Percentiles rank a stretch among this genome's conserved stretches.
These are phyloP conservation scores for Maudiozyma serrabonitensis DNA, from an alignment of 805 yeast species.

Conservation along the genomic window DNA sequence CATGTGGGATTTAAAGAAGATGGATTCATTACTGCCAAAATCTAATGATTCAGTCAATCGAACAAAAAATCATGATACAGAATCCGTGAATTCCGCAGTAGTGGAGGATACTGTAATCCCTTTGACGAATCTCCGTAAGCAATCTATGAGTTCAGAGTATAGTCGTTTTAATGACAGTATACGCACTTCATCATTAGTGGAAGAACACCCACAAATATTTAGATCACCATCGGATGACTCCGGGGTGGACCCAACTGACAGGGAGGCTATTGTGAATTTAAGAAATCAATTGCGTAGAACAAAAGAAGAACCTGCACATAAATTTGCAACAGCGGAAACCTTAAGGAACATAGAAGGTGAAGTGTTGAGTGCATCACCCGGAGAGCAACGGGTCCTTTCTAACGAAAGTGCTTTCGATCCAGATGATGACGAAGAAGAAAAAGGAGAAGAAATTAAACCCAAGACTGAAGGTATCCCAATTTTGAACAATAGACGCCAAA, in stretches of 20 bases:
- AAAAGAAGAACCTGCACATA: background rate
- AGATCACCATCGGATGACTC: constrained; percentile 7
- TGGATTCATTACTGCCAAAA: constrained; percentile 3
- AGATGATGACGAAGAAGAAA: background rate
- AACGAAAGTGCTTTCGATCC: background rate
- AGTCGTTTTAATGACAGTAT: constrained; percentile 18
- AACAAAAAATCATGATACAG: background rate
- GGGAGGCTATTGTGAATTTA: constrained; percentile 1
- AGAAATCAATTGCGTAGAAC: constrained; percentile 3
- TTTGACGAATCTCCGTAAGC: background rate
- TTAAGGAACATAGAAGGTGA: background rate
- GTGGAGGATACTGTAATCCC: background rate
- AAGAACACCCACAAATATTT: constrained; percentile 17
- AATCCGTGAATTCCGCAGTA: background rate
- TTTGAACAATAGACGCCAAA: constrained; percentile 11
- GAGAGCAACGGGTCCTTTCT: background rate
- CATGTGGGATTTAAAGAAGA: constrained; percentile 24
- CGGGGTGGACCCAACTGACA: constrained; percentile 1
- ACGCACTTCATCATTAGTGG: constrained; percentile 18
- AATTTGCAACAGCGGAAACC: constrained; percentile 2
- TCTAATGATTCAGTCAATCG: background rate
- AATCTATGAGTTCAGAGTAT: constrained; percentile 11
- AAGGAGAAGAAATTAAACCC: background rate
- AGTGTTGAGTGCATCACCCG: too few relatives aligned
- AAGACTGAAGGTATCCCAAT: constrained; percentile 14